phyloP scores from a whole-genome alignment of 2,329 filamentous ascomycete genomes.

The Fusarium caatingaense region DNA sequence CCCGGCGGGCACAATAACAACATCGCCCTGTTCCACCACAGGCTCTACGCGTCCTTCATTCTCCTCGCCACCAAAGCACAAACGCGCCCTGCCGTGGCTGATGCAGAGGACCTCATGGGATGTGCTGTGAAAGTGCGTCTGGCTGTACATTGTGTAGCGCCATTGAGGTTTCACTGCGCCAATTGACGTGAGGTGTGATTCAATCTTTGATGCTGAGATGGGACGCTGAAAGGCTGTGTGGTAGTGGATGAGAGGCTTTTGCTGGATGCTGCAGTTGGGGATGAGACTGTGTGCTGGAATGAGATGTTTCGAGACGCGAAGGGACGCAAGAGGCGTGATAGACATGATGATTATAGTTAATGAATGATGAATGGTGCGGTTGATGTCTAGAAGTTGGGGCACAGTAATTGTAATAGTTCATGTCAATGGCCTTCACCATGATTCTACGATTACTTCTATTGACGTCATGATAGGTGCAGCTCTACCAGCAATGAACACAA shows the following conservation, averaged over 20 bases:
- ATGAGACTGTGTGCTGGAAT: conserved; percentile 68
- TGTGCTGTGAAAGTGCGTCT: conserved; percentile 75
- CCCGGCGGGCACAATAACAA: conserved; percentile 73
- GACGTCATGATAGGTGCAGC: neutral
- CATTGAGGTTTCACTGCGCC: conserved; percentile 72
- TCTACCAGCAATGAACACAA: neutral
- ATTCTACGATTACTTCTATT: neutral
- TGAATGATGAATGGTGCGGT: fast-evolving
- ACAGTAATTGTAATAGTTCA: fast-evolving
- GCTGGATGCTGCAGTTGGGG: conserved; percentile 73
- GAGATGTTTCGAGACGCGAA: conserved; percentile 67
- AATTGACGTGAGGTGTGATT: conserved; percentile 64
- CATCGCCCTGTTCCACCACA: conserved; percentile 68
- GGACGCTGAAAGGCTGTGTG: conserved; percentile 63
- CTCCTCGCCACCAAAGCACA: conserved; percentile 74
- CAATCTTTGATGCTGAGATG: conserved; percentile 61
- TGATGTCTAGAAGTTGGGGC: too few relatives aligned
- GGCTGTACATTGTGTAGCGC: conserved; percentile 75
- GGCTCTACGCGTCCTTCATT: conserved; percentile 69
- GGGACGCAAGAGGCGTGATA: conserved; percentile 53
- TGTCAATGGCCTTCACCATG: fast-evolving
- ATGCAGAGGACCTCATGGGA: conserved; percentile 75
- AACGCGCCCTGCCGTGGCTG: conserved; percentile 64
- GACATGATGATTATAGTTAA: conserved; percentile 12
- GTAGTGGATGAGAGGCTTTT: conserved; percentile 74